These are phyloP conservation scores for Metarhizium brunneum DNA, from an alignment of 2,329 filamentous ascomycete species.

Conservation along the genomic window DNA sequence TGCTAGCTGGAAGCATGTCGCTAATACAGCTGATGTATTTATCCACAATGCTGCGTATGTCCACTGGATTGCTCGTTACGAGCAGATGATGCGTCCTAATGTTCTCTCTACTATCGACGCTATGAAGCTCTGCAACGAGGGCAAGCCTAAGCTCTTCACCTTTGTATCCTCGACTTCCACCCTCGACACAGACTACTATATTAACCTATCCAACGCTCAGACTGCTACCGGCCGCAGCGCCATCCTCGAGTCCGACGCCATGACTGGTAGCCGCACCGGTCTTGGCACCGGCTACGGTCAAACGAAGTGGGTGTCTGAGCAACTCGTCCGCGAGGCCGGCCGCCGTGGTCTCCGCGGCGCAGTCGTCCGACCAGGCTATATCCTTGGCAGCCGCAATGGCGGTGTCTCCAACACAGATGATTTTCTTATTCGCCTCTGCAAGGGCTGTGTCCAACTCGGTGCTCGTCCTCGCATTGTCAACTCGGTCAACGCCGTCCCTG, in stretches of 20 bases:
- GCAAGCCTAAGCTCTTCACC: slow-evolving; percentile 65
- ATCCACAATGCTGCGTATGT: slow-evolving; percentile 77
- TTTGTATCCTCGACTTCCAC: slow-evolving; percentile 74
- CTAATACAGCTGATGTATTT: slow-evolving; percentile 58
- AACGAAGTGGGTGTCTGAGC: slow-evolving; percentile 70
- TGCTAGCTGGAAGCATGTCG: slow-evolving; percentile 54
- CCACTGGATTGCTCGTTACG: slow-evolving; percentile 76
- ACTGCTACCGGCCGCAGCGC: slow-evolving; percentile 47
- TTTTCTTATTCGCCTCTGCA: slow-evolving; percentile 78
- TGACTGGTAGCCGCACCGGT: slow-evolving; percentile 65
- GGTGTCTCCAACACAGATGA: slow-evolving; percentile 78
- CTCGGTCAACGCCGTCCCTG: slow-evolving; percentile 82
- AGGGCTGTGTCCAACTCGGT: slow-evolving; percentile 76
- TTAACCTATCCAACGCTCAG: slow-evolving; percentile 54
- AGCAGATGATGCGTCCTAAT: slow-evolving; percentile 62
- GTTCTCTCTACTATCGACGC: slow-evolving; percentile 73
- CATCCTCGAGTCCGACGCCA: slow-evolving; percentile 67
- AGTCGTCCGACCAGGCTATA: slow-evolving; percentile 77
- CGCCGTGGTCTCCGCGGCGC: slow-evolving; percentile 64
- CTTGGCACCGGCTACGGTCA: slow-evolving; percentile 82
- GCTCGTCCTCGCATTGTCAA: slow-evolving; percentile 70
- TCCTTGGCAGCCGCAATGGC: slow-evolving; percentile 61
- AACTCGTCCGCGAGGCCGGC: slow-evolving; percentile 70
- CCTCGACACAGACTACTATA: slow-evolving; percentile 74
- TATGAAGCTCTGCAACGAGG: slow-evolving; percentile 63